Base-by-base conservation (phyloP, 257 asterid genomes). In the Cordia subcordata region DNA sequence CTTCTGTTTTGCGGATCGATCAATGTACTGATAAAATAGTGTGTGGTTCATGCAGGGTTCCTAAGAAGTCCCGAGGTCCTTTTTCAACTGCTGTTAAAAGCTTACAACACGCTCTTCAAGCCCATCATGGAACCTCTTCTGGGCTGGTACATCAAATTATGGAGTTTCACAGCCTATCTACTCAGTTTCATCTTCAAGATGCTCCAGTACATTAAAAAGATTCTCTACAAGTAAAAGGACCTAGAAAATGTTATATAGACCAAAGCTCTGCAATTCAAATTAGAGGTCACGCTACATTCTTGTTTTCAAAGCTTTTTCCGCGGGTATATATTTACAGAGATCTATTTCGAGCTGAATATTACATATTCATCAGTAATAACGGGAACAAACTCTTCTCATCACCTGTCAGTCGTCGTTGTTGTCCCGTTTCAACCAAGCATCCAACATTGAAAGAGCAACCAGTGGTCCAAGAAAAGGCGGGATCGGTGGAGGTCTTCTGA, bases 391-490 rank as follows among this genome's bases (percentile, higher is more conserved):
- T 46, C 65, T 68, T 57, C 45, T n/a, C 53, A 15, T 57, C 68
- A 72, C 73, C 64, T 53, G 60, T 78, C 77, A 80, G 37, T 69
- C 82, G 32, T 84, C 88, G 15, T 62, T 74, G 58, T 57, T 71
- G 49, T 84, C 89, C 52, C 59, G 54, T 54, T 69, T 76, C 27
- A 57, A 67, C 78, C 82, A 77, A 5, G 84, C 68, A 42, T 81
- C 84, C 53, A 84, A 67, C 77, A 87, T 8, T 0, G 86, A 72
- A 22, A 80, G 68, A 62, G 79, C 91, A 62, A 85, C 68, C 68
- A 87, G 53, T 10, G 94, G 81, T n/a, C 91, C 94, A 13, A 87
- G 71, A 51, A 80, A 72, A 0, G 91, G 91, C 13, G 88, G 77
- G 22, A 80, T 64, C 1, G 77, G 86, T 0, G 88, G 85, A 0